Conservation (phyloP, 768 basidiomycete genomes). For the Omphalotus guepiniiformis region DNA sequence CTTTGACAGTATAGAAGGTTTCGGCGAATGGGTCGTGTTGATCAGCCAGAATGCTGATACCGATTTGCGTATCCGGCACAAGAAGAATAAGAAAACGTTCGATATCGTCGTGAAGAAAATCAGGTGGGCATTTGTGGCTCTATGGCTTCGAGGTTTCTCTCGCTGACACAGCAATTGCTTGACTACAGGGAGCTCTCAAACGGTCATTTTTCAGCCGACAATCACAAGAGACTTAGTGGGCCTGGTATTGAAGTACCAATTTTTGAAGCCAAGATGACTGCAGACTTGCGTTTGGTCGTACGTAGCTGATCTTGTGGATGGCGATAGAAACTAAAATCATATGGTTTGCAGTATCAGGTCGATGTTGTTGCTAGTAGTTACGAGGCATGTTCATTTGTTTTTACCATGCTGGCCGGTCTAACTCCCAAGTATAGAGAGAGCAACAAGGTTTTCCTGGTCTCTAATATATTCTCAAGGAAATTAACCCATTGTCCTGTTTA, state of each 20-base stretch:
- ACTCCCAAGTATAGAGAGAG: conserved; percentile 14
- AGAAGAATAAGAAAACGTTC: conserved; percentile 43
- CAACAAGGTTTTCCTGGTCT: conserved; percentile 12
- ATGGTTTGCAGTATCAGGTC: conserved; percentile 18
- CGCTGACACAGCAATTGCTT: neutral
- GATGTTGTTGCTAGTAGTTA: conserved; percentile 16
- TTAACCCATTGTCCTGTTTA: conserved; percentile 15
- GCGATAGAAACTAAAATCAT: conserved; percentile 17
- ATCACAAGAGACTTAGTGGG: conserved; percentile 56
- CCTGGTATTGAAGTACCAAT: conserved; percentile 46
- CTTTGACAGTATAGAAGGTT: conserved; percentile 54
- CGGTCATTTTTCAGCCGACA: conserved; percentile 65
- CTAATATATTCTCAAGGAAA: neutral
- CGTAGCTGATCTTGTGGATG: conserved; percentile 17
- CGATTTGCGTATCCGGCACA: conserved; percentile 44
- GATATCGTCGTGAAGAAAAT: conserved; percentile 64
- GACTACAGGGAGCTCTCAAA: conserved; percentile 60
- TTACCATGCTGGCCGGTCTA: neutral
- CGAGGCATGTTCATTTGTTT: conserved; percentile 17
- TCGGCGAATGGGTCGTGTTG: conserved; percentile 62
- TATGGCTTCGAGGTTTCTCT: neutral
- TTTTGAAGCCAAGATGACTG: conserved; percentile 65
- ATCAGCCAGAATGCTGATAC: conserved; percentile 47
- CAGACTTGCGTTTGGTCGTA: conserved; percentile 48
- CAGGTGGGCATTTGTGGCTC: conserved; percentile 34